phyloP scores from a whole-genome alignment of 1,284 basidiomycete species.

The Rhodotorula glutinis region DNA sequence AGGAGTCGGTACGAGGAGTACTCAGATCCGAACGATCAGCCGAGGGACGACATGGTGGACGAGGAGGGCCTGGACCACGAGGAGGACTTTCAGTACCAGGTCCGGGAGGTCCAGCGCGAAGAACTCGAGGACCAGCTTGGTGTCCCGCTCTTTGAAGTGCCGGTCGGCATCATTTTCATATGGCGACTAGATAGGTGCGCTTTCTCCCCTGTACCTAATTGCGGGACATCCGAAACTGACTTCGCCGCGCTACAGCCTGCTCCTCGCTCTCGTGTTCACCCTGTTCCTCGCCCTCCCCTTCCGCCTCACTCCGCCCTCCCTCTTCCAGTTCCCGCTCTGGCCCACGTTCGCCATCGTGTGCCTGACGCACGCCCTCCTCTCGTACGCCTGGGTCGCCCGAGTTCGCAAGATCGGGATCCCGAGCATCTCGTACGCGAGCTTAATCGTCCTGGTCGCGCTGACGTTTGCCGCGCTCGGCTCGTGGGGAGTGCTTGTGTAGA shows the following conservation, averaged over 20 bases:
- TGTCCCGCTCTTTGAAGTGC: slow-evolving; percentile 36
- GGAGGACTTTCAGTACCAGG: slow-evolving; percentile 19
- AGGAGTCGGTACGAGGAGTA: neutral
- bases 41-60: neutral
- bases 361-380: slow-evolving; percentile 17
- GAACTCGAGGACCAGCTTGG: slow-evolving; percentile 37
- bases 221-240: too few species aligned
- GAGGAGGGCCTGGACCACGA: neutral
- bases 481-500: slow-evolving; percentile 24
- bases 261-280: slow-evolving; percentile 32
- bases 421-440: slow-evolving; percentile 15
- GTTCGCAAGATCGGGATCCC: slow-evolving; percentile 18
- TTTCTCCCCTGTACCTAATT: too few species aligned
- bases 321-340: slow-evolving; percentile 21
- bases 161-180: slow-evolving; percentile 31
- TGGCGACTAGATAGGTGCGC: slow-evolving; percentile 37
- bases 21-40: neutral
- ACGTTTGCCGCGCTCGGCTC: slow-evolving; percentile 18
- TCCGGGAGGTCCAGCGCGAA: slow-evolving; percentile 24
- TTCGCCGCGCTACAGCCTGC: slow-evolving; percentile 3
- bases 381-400: slow-evolving; percentile 12
- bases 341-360: slow-evolving; percentile 20
- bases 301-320: slow-evolving; percentile 29
- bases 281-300: slow-evolving; percentile 36
- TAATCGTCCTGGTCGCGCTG: slow-evolving; percentile 6